A percentile compares a stretch with the other conserved stretches of the same genome.
Conservation (phyloP, 768 basidiomycete species). For the Lentinus brumalis region DNA sequence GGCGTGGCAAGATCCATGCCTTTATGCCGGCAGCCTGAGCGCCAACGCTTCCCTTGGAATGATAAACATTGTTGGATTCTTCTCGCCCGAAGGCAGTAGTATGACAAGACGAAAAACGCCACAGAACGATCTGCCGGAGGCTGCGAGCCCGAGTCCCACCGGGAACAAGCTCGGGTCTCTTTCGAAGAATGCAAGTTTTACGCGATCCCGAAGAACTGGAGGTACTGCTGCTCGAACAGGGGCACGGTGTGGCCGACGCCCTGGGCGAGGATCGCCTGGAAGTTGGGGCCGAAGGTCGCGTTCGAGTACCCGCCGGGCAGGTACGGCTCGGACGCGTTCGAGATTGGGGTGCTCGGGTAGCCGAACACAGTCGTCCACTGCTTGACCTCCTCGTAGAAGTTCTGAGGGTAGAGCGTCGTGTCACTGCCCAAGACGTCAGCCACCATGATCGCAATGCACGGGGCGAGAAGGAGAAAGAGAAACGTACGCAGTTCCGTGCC, state of each 20-base stretch:
- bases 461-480: background rate
- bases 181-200: background rate
- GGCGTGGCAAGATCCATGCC: too few relatives aligned
- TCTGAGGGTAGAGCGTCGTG: conserved; percentile 50
- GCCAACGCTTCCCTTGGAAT: too few relatives aligned
- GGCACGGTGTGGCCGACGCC: conserved; percentile 48
- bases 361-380: conserved; percentile 60
- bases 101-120: too few relatives aligned
- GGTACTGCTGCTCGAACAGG: conserved; percentile 22
- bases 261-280: conserved; percentile 50
- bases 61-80: too few relatives aligned
- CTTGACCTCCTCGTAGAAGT: conserved; percentile 53
- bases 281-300: conserved; percentile 47
- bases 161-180: too few relatives aligned
- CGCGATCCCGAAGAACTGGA: conserved; percentile 23
- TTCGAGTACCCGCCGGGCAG: conserved; percentile 48
- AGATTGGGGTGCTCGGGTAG: conserved; percentile 41
- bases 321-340: conserved; percentile 37
- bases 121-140: too few relatives aligned
- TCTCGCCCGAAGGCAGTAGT: too few relatives aligned
- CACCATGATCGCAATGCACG: background rate
- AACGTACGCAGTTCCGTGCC: conserved; percentile 52
- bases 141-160: too few relatives aligned
- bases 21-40: too few relatives aligned
- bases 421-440: conserved; percentile 36